Percentiles rank a stretch among this genome's conserved stretches.
Conservation (phyloP, 768 basidiomycete species). For the Obba rivulosa region DNA sequence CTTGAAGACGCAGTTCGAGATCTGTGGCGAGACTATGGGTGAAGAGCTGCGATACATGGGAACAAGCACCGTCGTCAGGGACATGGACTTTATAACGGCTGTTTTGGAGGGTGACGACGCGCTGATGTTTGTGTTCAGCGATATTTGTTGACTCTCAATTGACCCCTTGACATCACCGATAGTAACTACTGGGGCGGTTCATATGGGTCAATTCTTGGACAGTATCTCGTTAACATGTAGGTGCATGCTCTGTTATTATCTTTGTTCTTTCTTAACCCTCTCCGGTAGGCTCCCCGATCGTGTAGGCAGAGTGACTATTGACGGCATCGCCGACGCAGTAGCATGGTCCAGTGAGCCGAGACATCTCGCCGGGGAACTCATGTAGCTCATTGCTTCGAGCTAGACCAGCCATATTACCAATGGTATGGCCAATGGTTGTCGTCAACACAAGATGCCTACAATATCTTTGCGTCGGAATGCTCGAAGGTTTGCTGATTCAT, state of each 20-base stretch:
- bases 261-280: neutral
- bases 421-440: constrained; percentile 17
- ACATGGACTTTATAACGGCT: constrained; percentile 25
- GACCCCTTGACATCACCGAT: neutral
- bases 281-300: constrained; percentile 23
- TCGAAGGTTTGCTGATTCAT: constrained; percentile 12
- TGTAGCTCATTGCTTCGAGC: neutral
- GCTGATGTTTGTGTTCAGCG: constrained; percentile 16
- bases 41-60: constrained; percentile 25
- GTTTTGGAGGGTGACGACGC: constrained; percentile 23
- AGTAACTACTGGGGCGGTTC: constrained; percentile 29
- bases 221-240: constrained; percentile 30
- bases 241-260: neutral
- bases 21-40: constrained; percentile 24
- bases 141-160: neutral
- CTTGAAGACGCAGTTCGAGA: constrained; percentile 19
- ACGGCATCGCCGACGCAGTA: constrained; percentile 26
- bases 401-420: constrained; percentile 14
- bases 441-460: constrained; percentile 20
- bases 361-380: neutral
- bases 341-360: constrained; percentile 19
- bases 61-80: constrained; percentile 27
- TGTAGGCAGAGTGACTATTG: constrained; percentile 24
- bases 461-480: constrained; percentile 23
- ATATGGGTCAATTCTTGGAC: constrained; percentile 27